Evolutionary conservation across 495 filamentous ascomycete genomes (phyloP), one percentile per base, ranked within the genome.

Genomic region (Xylaria longipes): DNA sequence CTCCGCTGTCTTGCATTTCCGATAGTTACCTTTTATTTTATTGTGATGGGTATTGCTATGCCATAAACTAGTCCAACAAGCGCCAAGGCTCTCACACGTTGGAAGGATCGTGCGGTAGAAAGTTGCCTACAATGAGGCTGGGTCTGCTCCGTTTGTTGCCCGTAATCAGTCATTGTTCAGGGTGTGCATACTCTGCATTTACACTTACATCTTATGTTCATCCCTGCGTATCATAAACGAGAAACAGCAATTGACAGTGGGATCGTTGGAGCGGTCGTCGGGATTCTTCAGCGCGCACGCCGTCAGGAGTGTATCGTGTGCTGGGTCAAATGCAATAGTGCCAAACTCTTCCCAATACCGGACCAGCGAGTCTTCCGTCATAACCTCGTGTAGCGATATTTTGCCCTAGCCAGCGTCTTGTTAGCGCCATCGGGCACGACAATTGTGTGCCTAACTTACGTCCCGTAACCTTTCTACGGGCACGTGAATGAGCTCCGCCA

Each of bases 321-420:
- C 90, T 67, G 89, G 90, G 78, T 99, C 96, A 77, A 99, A 99
- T 27, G 97, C 96, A 76, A 99, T 98, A n/a, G 93, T 93, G 20
- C 95, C 94, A 77, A 98, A 98, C 76, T 98, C 97, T 82, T 99
- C 95, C 96, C 96, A 99, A 76, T 99, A 99, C 80, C 92, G 92
- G 72, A 98, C 97, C 60, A 97, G 88, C 68, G 95, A 95, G 61
- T 96, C 93, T 82, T 98, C 96, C 7, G 92, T 92, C 45, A 99
- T 89, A 64, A 99, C 94, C 76, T 99, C 94, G 80, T 99, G 97
- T 45, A 99, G 87, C 12, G 95, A 93, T 71, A 98, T 89, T 80
- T 97, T 97, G 54, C 96, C 96, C 95, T 98, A 72, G 2, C 68
- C 46, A 60, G 8, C n/a, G 22, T 27, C 31, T 56, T 33, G 60